These are phyloP conservation scores for Trichoderma koningiopsis DNA, from an alignment of 2,329 filamentous ascomycete genomes.

Conservation along the genomic window DNA sequence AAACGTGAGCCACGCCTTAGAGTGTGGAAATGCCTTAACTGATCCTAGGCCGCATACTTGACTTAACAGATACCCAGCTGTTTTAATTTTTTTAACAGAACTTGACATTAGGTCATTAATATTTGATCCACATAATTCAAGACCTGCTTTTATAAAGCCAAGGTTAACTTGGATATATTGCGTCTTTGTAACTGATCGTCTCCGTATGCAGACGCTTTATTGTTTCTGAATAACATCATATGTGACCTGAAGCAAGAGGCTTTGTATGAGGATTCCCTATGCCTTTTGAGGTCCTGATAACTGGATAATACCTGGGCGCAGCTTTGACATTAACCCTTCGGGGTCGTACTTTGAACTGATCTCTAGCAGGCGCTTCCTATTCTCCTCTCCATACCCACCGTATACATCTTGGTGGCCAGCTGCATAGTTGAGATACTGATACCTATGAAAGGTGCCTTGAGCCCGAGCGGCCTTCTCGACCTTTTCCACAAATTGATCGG, in stretches of 20 bases:
- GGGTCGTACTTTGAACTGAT: not conserved
- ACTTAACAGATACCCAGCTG: too few species aligned
- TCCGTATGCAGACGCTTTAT: too few species aligned
- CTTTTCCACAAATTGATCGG: not conserved
- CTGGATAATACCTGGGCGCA: not conserved
- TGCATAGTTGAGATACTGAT: slow-evolving; percentile 10
- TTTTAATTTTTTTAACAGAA: too few species aligned
- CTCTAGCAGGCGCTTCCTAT: not conserved
- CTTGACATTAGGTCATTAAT: too few species aligned
- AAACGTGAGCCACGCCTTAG: too few species aligned
- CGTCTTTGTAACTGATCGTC: too few species aligned
- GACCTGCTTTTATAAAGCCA: too few species aligned
- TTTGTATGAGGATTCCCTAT: not conserved
- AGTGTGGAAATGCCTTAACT: too few species aligned
- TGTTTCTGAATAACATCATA: too few species aligned
- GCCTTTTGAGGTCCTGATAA: not conserved
- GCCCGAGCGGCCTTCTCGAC: not conserved
- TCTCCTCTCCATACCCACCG: not conserved
- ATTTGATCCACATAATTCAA: too few species aligned
- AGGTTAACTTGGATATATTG: too few species aligned
- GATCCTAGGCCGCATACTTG: too few species aligned
- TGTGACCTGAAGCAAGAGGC: not conserved
- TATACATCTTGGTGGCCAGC: not conserved
- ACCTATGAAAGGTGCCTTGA: not conserved
- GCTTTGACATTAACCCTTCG: not conserved